phyloP scores from a whole-genome alignment of 2,329 filamentous ascomycete genomes.

The Claviceps spartinae region DNA sequence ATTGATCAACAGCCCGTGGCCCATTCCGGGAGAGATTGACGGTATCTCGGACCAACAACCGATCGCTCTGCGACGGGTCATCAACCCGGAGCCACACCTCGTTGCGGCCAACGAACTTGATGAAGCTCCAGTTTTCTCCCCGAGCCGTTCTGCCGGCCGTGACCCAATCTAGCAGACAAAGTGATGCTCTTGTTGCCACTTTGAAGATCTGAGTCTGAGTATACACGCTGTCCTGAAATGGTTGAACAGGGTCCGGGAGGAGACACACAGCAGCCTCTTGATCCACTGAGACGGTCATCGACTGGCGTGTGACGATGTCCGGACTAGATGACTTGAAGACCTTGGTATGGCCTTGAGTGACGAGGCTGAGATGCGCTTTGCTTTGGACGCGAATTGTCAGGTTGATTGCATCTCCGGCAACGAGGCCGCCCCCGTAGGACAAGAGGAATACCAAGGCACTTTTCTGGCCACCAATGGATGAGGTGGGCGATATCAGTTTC shows the following conservation, averaged over 20 bases:
- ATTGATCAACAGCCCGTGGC: conserved; percentile 24
- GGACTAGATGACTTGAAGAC: conserved; percentile 67
- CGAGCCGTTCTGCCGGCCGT: conserved; percentile 73
- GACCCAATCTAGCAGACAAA: conserved; percentile 90
- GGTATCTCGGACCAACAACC: conserved; percentile 73
- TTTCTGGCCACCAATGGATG: conserved; percentile 46
- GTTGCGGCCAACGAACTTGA: conserved; percentile 68
- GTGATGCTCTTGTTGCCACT: conserved; percentile 39
- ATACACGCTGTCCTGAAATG: conserved; percentile 74
- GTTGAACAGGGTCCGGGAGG: conserved; percentile 86
- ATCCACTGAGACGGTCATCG: conserved; percentile 36
- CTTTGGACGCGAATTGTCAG: conserved; percentile 54
- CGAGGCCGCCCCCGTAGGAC: conserved; percentile 87
- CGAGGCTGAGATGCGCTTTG: conserved; percentile 51
- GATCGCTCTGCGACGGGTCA: conserved; percentile 23
- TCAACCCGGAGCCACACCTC: conserved; percentile 55
- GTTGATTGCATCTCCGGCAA: conserved; percentile 72
- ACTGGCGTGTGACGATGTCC: conserved; percentile 44
- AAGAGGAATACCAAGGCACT: conserved; percentile 77
- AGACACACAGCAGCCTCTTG: conserved; percentile 44
- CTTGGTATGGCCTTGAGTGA: conserved; percentile 78
- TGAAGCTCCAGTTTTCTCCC: conserved; percentile 80
- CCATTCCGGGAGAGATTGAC: conserved; percentile 54
- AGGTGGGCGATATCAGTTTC: conserved; percentile 70
- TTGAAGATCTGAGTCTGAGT: conserved; percentile 72